Conservation (phyloP, 208 protist species). For the Leptomonas pyrrhocoris region DNA sequence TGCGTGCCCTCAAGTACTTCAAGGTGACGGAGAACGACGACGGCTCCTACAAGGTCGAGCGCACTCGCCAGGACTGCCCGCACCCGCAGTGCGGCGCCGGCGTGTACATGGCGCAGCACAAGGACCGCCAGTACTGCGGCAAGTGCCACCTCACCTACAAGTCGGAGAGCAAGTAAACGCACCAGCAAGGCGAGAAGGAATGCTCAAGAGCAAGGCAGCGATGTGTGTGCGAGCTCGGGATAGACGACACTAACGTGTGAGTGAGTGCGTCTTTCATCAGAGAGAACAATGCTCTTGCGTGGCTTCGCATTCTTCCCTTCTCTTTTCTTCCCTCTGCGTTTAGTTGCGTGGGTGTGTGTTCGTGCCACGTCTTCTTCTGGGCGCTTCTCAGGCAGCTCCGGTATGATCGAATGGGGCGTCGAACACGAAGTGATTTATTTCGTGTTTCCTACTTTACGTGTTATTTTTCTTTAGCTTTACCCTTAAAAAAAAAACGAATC, state of each 20-base stretch:
- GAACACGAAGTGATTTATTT: not conserved
- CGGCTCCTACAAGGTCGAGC: conserved; percentile 96
- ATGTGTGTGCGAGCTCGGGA: no score
- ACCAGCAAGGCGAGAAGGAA: not conserved
- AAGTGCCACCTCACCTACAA: conserved; percentile 98
- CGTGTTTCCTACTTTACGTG: not conserved
- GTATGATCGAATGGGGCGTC: conserved; percentile 6
- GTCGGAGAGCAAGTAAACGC: conserved; percentile 54
- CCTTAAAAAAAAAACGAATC: conserved; percentile 18
- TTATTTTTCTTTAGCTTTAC: not conserved
- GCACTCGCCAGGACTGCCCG: conserved; percentile 96
- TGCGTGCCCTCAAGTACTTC: conserved; percentile 99
- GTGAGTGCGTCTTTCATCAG: not conserved
- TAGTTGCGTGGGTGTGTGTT: no score
- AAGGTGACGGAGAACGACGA: conserved; percentile 97
- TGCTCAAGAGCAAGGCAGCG: no score
- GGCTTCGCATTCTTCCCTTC: not conserved
- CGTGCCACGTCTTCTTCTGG: no score
- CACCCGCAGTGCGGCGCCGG: conserved; percentile 96
- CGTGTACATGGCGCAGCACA: conserved; percentile 99
- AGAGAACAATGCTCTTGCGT: not conserved
- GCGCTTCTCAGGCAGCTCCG: not conserved
- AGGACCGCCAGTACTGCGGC: conserved; percentile 99
- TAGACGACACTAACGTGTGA: no score
- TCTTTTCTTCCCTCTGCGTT: no score